These are phyloP conservation scores for Saraca asoca DNA, from an alignment of 331 rosid species.

Conservation along the genomic window DNA sequence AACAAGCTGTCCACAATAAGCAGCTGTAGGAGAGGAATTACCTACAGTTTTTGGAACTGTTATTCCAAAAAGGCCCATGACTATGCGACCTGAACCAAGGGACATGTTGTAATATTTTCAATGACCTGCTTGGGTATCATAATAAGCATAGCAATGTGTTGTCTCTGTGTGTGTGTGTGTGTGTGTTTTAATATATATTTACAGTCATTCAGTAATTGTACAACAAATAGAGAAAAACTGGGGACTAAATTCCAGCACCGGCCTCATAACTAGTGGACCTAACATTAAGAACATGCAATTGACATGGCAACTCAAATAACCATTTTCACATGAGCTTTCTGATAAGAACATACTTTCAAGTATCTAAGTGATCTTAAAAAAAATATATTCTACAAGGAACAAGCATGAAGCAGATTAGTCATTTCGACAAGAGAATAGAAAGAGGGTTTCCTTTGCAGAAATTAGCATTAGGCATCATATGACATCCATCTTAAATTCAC, in stretches of 20 bases:
- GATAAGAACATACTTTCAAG: neutral
- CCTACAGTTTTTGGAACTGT: conserved; percentile 86
- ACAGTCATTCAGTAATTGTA: neutral
- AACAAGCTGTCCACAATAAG: conserved; percentile 11
- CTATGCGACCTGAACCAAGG: conserved; percentile 64
- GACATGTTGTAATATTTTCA: neutral
- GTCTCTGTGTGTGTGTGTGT: too few species aligned
- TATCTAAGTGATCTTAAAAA: neutral
- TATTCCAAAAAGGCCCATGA: conserved; percentile 74
- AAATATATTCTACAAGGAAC: neutral
- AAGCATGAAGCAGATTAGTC: neutral
- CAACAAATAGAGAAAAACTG: neutral
- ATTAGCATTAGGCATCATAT: conserved; percentile 4
- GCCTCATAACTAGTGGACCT: conserved; percentile 26
- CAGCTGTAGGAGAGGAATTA: conserved; percentile 23
- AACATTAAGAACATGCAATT: neutral
- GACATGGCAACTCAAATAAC: conserved; percentile 8
- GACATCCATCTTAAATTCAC: neutral
- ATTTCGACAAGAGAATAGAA: conserved; percentile 10
- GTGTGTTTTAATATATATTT: conserved; percentile 16
- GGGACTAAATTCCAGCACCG: conserved; percentile 7
- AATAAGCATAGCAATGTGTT: neutral
- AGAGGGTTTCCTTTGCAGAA: neutral
- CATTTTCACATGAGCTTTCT: neutral
- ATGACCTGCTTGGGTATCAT: neutral